Evolutionary conservation across 208 protist genomes (phyloP), one percentile per base, ranked within the genome.

Genomic region (Acanthamoeba pearcei): DNA sequence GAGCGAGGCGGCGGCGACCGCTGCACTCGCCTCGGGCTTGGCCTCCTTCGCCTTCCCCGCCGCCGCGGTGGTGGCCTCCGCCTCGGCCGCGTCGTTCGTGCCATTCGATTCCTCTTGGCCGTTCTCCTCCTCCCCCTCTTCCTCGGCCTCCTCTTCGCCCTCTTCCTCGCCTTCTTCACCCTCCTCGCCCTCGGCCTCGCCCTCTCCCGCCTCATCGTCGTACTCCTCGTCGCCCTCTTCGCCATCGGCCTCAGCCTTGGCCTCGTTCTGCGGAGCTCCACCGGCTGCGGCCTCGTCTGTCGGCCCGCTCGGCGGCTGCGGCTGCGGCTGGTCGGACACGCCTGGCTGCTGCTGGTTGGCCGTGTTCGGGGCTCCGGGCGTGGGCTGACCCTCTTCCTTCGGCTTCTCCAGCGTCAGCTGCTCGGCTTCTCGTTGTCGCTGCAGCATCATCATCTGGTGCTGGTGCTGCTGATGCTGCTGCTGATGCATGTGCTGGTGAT

Each of bases 401-500:
- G 38, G 74, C 49, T 46, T 35, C 74, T 83, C 74, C 49, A 83
- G 24, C n/a, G 51, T n/a, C 42, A 22, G 19, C 5, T 49, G 46
- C n/a, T 85, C 76, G 22, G 74, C 17, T 19, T 82, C 60, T 66
- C 60, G 60, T n/a, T 66, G 68, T 3, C 35, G 68, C 68, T 32
- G 68, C 35, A 32, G 32, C 68, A 46, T 76, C 68, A 42, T 80
- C 35, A 51, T 5, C 68, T 42, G 29, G 9, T 42, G 64, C 13
- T 70, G 72, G 8, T 49, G 72, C 72, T 42, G 72, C 35, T 38
- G n/a, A 4, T 80, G 72, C 6, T 42, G 72, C 15, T 51, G 72
- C 53, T 72, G 82, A 19, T 64, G 32, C 27, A 86, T 32, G 42
- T 86, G 80, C 22, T 70, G 29, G 53, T 90, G 38, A 12, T 90